These are phyloP conservation scores for Blepharisma stoltei DNA, from an alignment of 73 alveolate genomes.

Conservation along the genomic window DNA sequence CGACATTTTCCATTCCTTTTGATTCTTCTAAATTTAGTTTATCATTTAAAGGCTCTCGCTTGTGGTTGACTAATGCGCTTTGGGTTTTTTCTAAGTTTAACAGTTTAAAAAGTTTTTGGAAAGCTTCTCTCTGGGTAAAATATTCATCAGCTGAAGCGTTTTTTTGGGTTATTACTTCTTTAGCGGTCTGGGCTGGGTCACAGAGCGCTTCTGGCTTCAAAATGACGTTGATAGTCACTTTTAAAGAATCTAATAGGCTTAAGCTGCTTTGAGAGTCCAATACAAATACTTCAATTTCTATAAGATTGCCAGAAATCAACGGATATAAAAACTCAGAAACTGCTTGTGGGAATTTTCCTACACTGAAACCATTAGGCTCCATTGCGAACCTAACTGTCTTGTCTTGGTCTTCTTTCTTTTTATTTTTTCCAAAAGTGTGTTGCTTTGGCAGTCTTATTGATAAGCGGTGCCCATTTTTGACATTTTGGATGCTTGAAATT, in stretches of 20 bases:
- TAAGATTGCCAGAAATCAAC: neutral
- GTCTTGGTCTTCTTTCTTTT: conserved; percentile 4
- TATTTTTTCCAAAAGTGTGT: neutral
- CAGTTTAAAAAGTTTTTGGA: neutral
- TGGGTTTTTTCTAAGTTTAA: conserved; percentile 7
- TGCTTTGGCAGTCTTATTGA: no score
- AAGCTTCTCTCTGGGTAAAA: neutral
- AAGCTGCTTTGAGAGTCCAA: neutral
- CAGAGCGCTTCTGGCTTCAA: neutral
- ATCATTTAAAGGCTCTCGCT: neutral
- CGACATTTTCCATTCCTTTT: neutral
- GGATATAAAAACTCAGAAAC: neutral
- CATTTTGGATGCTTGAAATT: no score
- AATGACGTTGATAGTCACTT: neutral
- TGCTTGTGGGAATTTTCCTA: neutral
- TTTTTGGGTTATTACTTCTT: neutral
- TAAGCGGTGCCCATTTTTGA: no score
- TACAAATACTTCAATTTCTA: neutral
- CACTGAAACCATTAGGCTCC: neutral
- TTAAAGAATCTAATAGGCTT: neutral
- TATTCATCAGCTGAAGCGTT: neutral
- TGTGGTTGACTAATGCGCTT: neutral
- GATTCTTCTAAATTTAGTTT: neutral
- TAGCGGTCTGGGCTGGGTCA: neutral
- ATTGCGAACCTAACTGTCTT: neutral